Conservation (phyloP, 2,329 filamentous ascomycete genomes). For the Ascochyta lentis region DNA sequence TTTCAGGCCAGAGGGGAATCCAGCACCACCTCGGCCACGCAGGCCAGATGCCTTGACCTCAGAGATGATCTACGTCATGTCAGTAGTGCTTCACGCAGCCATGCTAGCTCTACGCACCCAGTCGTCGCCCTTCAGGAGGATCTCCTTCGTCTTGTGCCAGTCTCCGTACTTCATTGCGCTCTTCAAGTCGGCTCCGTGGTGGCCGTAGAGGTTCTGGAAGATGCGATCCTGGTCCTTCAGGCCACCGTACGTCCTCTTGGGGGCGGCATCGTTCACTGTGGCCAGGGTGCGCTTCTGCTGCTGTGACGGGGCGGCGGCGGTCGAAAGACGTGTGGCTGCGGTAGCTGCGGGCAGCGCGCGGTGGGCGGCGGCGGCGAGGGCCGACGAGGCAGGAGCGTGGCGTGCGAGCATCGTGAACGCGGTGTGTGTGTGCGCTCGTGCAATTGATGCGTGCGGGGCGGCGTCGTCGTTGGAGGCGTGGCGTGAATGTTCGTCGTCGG, state of each 20-base stretch:
- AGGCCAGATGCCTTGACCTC: constrained; percentile 97
- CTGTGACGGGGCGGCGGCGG: constrained; percentile 49
- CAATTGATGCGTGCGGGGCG: constrained; percentile 48
- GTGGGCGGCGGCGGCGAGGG: constrained; percentile 50
- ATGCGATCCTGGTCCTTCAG: constrained; percentile 97
- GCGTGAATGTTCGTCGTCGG: constrained; percentile 22
- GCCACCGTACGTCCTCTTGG: constrained; percentile 77
- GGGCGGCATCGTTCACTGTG: constrained; percentile 58
- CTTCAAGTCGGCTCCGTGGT: constrained; percentile 89
- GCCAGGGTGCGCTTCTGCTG: constrained; percentile 72
- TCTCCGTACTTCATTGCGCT: constrained; percentile 97
- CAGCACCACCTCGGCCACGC: constrained; percentile 93
- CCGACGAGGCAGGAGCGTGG: constrained; percentile 48
- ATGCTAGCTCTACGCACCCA: constrained; percentile 63
- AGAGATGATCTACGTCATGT: constrained; percentile 75
- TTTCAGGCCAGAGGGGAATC: constrained; percentile 98
- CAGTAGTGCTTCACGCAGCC: constrained; percentile 20
- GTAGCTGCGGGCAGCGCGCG: constrained; percentile 50
- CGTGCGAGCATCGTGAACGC: constrained; percentile 51
- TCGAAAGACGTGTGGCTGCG: constrained; percentile 47
- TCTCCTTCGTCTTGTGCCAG: constrained; percentile 99
- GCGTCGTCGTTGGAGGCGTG: constrained; percentile 39
- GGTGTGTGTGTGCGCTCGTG: constrained; percentile 35
- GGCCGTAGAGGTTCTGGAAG: constrained; percentile 97
- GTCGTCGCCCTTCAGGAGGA: constrained; percentile 93